Base-by-base conservation (phyloP, 352 stramenopile genomes). In the Phytophthora chlamydospora region DNA sequence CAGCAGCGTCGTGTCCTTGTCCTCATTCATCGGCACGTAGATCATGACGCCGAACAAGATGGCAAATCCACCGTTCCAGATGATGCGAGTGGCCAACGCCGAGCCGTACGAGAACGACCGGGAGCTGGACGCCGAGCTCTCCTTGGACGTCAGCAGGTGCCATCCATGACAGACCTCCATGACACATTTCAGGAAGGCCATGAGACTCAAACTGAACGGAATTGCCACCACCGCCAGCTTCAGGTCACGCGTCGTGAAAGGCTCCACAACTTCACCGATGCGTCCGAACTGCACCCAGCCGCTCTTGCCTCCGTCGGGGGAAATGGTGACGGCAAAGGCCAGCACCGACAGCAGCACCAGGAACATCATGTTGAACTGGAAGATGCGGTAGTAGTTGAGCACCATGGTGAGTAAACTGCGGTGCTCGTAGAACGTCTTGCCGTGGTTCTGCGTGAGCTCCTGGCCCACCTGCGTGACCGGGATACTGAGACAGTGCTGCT, bases 311-410 rank as follows among this genome's bases (percentile, higher is more conserved):
- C 83, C 83, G 33, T 78, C 71, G 1, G 78, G 78, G 0, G 80
- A 90, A 41, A 91, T 73, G 10, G 78, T 76, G 6, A 85, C 75
- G 3, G 61, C 68, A 57, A 89, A 91, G 5, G 73, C 55, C 41
- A 90, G 56, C 8, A 90, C 80, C 10, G 62, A 69, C 3, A 91
- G 58, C 17, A 71, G 34, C 36, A 87, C 64, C 41, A 91, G 47
- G 50, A 90, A 91, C 74, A 91, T 83, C 34, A 90, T 62, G 57
- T 92, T 89, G 71, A 92, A 92, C 50, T 90, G 78, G 68, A 92
- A 92, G 58, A 92, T 92, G 14, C 83, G 81, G 64, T 90, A 90
- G 65, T 89, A 92, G 56, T 90, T 89, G 21, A 92, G 63, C 24
- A 92, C 62, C 43, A 90, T 66, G 2, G 80, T 90, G 14, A 92